Conservation (phyloP, 129 eudicot genomes). For the Smallanthus sonchifolius region DNA sequence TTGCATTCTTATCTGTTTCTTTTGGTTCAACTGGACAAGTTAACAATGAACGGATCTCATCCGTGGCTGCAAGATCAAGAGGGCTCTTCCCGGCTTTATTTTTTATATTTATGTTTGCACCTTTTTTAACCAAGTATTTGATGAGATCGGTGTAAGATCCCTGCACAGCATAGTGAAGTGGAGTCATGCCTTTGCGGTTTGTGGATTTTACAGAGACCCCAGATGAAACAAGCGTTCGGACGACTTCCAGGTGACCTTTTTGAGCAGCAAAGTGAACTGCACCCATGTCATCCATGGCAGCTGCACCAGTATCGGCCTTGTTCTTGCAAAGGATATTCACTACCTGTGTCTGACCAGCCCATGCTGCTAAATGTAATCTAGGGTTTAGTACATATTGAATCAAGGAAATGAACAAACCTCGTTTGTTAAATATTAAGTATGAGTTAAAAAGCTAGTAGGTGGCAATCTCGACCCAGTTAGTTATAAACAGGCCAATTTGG, state of each 20-base stretch:
- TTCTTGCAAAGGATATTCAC: constrained; percentile 77
- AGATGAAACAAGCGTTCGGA: constrained; percentile 54
- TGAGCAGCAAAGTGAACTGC: constrained; percentile 98
- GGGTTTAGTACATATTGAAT: constrained; percentile 30
- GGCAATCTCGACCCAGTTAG: neutral
- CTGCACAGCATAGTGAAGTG: constrained; percentile 92
- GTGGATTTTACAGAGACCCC: constrained; percentile 73
- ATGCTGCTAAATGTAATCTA: constrained; percentile 96
- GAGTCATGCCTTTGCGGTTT: constrained; percentile 95
- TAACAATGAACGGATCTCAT: constrained; percentile 57
- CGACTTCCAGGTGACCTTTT: constrained; percentile 86
- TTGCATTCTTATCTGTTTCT: constrained; percentile 25
- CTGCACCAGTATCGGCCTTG: constrained; percentile 89
- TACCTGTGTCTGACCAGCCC: constrained; percentile 83
- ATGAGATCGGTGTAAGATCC: constrained; percentile 82
- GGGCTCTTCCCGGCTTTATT: constrained; percentile 88
- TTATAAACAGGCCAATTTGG: neutral
- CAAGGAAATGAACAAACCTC: constrained; percentile 39
- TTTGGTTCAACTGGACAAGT: constrained; percentile 31
- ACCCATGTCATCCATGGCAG: constrained; percentile 98
- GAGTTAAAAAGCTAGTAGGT: neutral
- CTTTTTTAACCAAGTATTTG: constrained; percentile 82
- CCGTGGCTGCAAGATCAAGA: constrained; percentile 63
- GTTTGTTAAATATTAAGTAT: neutral
- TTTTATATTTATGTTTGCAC: constrained; percentile 51